These are phyloP conservation scores for Penicillium alfredii DNA, from an alignment of 495 filamentous ascomycete genomes.

Conservation along the genomic window DNA sequence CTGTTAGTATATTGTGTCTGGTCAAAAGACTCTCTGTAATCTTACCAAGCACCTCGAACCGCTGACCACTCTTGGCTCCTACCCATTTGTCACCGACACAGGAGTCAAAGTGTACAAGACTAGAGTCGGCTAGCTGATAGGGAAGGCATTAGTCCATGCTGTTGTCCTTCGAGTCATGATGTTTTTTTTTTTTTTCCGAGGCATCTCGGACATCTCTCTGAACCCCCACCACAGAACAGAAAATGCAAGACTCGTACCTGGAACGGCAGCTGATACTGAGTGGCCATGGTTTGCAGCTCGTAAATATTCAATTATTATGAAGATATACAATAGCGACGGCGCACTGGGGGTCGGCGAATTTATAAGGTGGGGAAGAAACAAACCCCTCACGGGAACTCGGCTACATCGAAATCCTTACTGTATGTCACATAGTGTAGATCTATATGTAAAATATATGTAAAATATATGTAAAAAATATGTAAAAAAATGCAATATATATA, in stretches of 20 bases:
- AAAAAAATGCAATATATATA: too few relatives aligned
- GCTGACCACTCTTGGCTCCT: conserved; percentile 53
- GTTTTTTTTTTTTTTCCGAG: neutral
- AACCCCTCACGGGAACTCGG: too few relatives aligned
- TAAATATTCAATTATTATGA: too few relatives aligned
- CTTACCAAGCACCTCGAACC: conserved; percentile 62
- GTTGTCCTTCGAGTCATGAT: too few relatives aligned
- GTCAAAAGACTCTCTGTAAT: neutral
- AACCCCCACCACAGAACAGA: conserved; percentile 1
- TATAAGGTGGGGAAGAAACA: neutral
- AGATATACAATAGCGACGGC: neutral
- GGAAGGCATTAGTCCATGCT: neutral
- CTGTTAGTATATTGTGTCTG: conserved; percentile 6
- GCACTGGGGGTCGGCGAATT: neutral
- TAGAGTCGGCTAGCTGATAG: conserved; percentile 50
- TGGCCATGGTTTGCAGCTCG: too few relatives aligned
- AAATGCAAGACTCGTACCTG: conserved; percentile 20
- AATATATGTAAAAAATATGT: too few relatives aligned
- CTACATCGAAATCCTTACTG: too few relatives aligned
- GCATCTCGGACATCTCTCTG: conserved; percentile 15
- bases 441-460: too few relatives aligned
- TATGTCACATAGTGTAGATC: too few relatives aligned
- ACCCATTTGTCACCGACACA: conserved; percentile 60
- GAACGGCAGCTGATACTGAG: conserved; percentile 36
- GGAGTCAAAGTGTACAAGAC: conserved; percentile 53